Conservation (phyloP, 1,284 basidiomycete species). For the Irpex sp. region DNA sequence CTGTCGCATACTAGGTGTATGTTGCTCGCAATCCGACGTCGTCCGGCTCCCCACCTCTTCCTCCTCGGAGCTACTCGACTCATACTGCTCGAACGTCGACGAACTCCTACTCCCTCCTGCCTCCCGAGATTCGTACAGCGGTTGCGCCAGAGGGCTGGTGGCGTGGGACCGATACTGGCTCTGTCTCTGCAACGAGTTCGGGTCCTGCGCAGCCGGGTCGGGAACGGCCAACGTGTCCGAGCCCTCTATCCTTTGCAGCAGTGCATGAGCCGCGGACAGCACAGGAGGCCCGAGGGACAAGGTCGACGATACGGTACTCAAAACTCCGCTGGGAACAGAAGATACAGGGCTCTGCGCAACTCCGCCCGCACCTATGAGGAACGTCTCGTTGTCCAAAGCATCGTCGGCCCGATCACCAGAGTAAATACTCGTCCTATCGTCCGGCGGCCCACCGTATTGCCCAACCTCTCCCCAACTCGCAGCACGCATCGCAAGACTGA, state of each 20-base stretch:
- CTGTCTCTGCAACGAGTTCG: constrained; percentile 12
- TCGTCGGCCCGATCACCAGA: constrained; percentile 34
- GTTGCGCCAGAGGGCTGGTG: constrained; percentile 38
- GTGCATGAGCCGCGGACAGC: constrained; percentile 19
- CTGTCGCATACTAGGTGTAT: constrained; percentile 28
- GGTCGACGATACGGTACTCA: constrained; percentile 27
- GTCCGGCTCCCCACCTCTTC: constrained; percentile 4
- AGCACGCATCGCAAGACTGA: constrained; percentile 48
- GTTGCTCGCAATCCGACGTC: constrained; percentile 13
- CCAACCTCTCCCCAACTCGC: constrained; percentile 59
- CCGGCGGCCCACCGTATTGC: constrained; percentile 36
- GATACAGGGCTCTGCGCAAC: constrained; percentile 39
- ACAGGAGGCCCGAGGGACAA: constrained; percentile 23
- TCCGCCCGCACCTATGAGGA: constrained; percentile 52
- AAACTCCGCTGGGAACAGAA: constrained; percentile 34
- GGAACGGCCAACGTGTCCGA: constrained; percentile 19
- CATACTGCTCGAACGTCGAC: constrained; percentile 13
- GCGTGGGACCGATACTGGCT: constrained; percentile 26
- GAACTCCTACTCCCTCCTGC: constrained; percentile 7
- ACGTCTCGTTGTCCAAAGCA: constrained; percentile 41
- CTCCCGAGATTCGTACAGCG: constrained; percentile 18
- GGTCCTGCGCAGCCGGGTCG: constrained; percentile 25
- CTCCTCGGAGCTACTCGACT: constrained; percentile 1
- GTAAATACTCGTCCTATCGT: constrained; percentile 50
- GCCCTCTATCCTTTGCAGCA: constrained; percentile 22